Conservation (phyloP, 192 early-diverging fungal species). For the Mortierella alpina region DNA sequence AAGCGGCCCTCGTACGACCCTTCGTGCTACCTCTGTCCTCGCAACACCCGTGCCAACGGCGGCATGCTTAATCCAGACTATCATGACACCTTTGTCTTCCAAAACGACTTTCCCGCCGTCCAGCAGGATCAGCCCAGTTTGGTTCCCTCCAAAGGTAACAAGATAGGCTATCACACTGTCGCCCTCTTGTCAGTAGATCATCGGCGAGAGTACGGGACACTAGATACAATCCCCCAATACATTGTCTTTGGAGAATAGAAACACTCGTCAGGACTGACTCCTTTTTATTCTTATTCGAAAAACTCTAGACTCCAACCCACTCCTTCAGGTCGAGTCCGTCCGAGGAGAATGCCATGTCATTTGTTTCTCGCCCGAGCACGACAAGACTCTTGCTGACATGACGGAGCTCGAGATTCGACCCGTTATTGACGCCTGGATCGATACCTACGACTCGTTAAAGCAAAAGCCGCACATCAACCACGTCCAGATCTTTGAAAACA, state of each 20-base stretch:
- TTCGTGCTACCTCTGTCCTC: constrained; percentile 86
- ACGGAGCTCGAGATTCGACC: constrained; percentile 65
- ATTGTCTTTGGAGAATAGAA: background rate
- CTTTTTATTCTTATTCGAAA: background rate
- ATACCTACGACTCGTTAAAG: constrained; percentile 67
- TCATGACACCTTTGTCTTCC: constrained; percentile 83
- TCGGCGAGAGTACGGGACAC: background rate
- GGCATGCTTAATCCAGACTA: constrained; percentile 80
- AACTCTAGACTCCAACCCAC: constrained; percentile 17
- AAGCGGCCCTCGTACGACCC: constrained; percentile 77
- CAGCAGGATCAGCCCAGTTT: constrained; percentile 66
- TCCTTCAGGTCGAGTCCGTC: constrained; percentile 70
- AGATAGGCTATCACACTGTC: background rate
- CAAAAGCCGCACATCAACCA: constrained; percentile 71
- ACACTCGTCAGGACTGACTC: background rate
- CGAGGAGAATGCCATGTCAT: constrained; percentile 88
- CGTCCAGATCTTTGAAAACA: constrained; percentile 98
- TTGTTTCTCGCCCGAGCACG: constrained; percentile 93
- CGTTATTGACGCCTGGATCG: constrained; percentile 82
- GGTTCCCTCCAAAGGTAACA: background rate
- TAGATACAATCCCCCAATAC: background rate
- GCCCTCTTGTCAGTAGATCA: background rate
- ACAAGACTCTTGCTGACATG: constrained; percentile 92
- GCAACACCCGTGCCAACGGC: constrained; percentile 83
- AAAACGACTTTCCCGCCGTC: constrained; percentile 95